Percentiles rank a stretch among this genome's conserved stretches.
Conservation (phyloP, 129 eudicot species). For the Apium graveolens region DNA sequence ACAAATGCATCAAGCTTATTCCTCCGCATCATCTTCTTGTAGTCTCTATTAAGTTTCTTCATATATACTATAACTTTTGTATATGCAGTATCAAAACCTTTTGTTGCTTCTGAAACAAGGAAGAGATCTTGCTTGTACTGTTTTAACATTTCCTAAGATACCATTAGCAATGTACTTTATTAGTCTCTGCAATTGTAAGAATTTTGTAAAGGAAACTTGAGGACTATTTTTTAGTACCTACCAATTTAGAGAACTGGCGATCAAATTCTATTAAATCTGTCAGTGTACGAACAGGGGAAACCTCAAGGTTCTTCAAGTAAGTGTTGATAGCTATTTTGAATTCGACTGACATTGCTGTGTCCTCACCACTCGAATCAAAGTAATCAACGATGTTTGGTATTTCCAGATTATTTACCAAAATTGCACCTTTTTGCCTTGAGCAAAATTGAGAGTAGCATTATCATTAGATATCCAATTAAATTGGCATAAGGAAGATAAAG, state of each 20-base stretch:
- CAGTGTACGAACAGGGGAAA: slow-evolving; percentile 47
- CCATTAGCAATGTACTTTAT: background rate
- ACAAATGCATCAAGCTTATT: slow-evolving; percentile 57
- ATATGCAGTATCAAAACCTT: slow-evolving; percentile 38
- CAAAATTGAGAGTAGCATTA: background rate
- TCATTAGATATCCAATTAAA: background rate
- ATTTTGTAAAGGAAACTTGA: background rate
- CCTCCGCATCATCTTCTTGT: slow-evolving; percentile 40
- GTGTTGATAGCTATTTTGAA: slow-evolving; percentile 50
- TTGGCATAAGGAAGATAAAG: background rate
- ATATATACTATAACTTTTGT: slow-evolving; percentile 29
- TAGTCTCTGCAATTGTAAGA: background rate
- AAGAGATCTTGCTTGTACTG: slow-evolving; percentile 56
- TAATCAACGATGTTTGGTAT: slow-evolving; percentile 18
- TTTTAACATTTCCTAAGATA: slow-evolving; percentile 38
- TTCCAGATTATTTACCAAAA: slow-evolving; percentile 48
- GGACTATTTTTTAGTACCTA: slow-evolving; percentile 4
- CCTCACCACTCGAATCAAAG: slow-evolving; percentile 32
- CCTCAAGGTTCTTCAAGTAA: slow-evolving; percentile 42
- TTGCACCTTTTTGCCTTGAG: slow-evolving; percentile 49
- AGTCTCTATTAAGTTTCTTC: slow-evolving; percentile 31
- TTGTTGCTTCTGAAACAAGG: slow-evolving; percentile 43
- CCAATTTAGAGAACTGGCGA: slow-evolving; percentile 29
- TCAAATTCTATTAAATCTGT: slow-evolving; percentile 56
- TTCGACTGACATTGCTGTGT: slow-evolving; percentile 28